Base-by-base conservation (phyloP, 495 filamentous ascomycete species). In the Podospora fimiseda region DNA sequence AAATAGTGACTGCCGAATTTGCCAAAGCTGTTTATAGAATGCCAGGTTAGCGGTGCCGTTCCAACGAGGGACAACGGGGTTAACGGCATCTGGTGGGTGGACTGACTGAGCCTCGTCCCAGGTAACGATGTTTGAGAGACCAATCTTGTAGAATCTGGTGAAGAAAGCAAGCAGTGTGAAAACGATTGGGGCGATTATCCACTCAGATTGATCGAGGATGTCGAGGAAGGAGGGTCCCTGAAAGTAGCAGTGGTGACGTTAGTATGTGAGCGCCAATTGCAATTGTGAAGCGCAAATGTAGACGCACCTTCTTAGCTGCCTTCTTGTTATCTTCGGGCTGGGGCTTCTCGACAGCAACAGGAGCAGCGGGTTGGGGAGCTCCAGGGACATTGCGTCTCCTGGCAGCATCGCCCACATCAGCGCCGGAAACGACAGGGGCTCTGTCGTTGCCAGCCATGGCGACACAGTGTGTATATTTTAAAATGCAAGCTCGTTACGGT, bases 1-100 rank as follows among this genome's bases (percentile, higher is more conserved):
- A 98, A 80, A 65, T 98, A 98, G 70, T 98, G 91, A 59, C 92
- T 96, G 54, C 93, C 93, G 70, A 98, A 98, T 71, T 98, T 98
- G 60, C 93, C 93, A 71, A 98, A 98, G 69, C 90, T 96, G 66
- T 54, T 33, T 30, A 50, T 18, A 48, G 30, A 18, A 30, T 21
- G 47, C 38, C 19, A 43, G 11, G 65, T 71, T 55, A 74, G 70
- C 58, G 46, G 52, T 16, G 44, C 18, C 9, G 11, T 40, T 65
- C 43, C 48, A 41, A 20, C 21, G 48, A 42, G 52, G 37, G 47
- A 33, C 38, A 36, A 50, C 11, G 40, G 13, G n/a, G 9, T 27
- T 15, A 47, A 23, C 23, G 48, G 51, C 43, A 24, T 42, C n/a
- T 48, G 27, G 27, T 11, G 27, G 27, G 27, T 5, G 27, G 11